These are phyloP conservation scores for Penicillium psychrofluorescens DNA, from an alignment of 495 filamentous ascomycete genomes.

Conservation along the genomic window DNA sequence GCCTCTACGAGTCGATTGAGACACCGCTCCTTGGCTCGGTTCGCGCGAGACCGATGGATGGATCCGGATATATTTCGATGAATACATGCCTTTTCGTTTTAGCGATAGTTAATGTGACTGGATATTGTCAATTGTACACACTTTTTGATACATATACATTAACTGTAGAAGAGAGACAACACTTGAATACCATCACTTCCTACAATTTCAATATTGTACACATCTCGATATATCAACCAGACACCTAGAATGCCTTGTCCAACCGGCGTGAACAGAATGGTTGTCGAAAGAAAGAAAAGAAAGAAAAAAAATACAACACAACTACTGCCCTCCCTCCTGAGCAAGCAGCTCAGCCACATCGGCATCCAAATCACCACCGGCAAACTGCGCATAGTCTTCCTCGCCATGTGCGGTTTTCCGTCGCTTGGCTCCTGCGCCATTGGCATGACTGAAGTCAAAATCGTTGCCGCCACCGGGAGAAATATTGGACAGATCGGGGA, in stretches of 20 bases:
- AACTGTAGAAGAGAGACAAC: no score
- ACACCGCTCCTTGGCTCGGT: constrained; percentile 14
- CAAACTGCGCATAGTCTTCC: constrained; percentile 65
- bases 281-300: constrained; percentile 1
- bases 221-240: no score
- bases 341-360: constrained; percentile 77
- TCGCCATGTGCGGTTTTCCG: constrained; percentile 63
- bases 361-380: constrained; percentile 63
- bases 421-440: constrained; percentile 53
- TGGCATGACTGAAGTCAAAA: constrained; percentile 20
- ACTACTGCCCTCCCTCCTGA: constrained; percentile 33
- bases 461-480: constrained; percentile 29
- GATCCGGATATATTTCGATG: constrained; percentile 37
- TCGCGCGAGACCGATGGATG: constrained; percentile 28
- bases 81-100: constrained; percentile 3
- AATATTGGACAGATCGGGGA: constrained; percentile 45
- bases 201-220: no score
- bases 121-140: neutral
- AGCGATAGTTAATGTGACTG: constrained; percentile 13
- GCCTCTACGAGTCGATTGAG: constrained; percentile 15
- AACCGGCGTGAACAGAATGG: neutral
- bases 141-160: no score
- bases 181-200: no score
- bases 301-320: neutral
- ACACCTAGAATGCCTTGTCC: no score